Evolutionary conservation across 2,329 filamentous ascomycete species (phyloP).

Genomic region (Pseudogymnoascus destructans): DNA sequence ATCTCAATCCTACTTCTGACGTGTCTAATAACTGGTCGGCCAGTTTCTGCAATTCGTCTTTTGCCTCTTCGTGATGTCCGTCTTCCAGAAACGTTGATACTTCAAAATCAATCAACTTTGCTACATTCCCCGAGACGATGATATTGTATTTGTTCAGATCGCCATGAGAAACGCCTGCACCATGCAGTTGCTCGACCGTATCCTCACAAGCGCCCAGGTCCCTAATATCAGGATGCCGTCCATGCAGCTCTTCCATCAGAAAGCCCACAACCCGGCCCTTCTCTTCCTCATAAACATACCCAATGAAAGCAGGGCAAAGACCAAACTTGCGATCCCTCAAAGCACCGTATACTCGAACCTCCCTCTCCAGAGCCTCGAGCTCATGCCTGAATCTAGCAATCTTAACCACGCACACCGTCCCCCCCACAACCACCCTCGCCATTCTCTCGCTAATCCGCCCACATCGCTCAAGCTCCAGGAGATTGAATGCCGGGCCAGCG

Average conservation of each 20-base stretch:
- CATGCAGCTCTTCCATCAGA: background rate
- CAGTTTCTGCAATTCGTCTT: background rate
- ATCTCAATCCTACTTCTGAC: background rate
- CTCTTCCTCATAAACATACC: background rate
- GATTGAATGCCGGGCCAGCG: background rate
- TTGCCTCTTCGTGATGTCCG: background rate
- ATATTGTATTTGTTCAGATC: constrained; percentile 8
- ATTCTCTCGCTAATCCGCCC: background rate
- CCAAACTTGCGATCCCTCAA: background rate
- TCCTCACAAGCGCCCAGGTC: background rate
- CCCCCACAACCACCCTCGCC: background rate
- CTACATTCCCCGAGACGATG: background rate
- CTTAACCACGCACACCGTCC: background rate
- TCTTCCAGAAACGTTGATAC: background rate
- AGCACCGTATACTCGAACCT: background rate
- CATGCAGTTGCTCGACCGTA: background rate
- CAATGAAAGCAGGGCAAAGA: background rate
- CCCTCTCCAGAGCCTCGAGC: background rate
- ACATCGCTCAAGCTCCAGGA: background rate
- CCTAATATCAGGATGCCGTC: background rate
- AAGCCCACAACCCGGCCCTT: background rate
- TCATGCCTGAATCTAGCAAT: background rate
- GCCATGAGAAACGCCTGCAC: background rate
- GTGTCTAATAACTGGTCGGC: background rate
- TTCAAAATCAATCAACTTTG: constrained; percentile 3